These are phyloP conservation scores for Radiomyces spectabilis DNA, from an alignment of 192 early-diverging fungal genomes.

Conservation along the genomic window DNA sequence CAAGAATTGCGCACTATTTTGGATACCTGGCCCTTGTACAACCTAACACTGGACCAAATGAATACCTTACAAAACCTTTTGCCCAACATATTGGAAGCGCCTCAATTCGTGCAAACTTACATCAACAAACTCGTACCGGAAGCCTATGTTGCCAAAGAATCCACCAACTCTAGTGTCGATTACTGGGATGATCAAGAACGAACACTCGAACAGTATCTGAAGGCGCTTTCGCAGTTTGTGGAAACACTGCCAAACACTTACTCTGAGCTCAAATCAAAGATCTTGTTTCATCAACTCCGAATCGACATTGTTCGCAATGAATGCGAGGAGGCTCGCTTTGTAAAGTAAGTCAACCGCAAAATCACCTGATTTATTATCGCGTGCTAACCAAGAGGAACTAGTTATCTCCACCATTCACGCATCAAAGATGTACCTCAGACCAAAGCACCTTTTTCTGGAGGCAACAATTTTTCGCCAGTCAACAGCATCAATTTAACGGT, in stretches of 20 bases:
- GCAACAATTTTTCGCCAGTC: too few relatives aligned
- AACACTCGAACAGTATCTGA: not conserved
- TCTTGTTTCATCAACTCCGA: conserved; percentile 2
- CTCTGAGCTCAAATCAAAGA: not conserved
- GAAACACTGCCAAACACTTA: conserved; percentile 1
- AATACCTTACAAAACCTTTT: not conserved
- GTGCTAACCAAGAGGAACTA: too few relatives aligned
- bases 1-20: not conserved
- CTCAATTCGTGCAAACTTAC: not conserved
- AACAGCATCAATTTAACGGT: too few relatives aligned
- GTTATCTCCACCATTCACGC: too few relatives aligned
- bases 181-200: conserved; percentile 4
- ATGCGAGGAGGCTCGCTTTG: conserved; percentile 1
- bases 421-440: too few relatives aligned
- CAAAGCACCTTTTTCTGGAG: too few relatives aligned
- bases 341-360: too few relatives aligned
- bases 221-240: not conserved
- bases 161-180: not conserved
- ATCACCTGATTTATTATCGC: not conserved
- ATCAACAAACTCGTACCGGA: conserved; percentile 4
- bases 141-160: not conserved
- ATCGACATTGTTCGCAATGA: conserved; percentile 4
- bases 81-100: not conserved
- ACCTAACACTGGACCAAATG: conserved; percentile 8
- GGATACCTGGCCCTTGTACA: not conserved